Evolutionary conservation across 306 rosid genomes (phyloP).

Genomic region (Inga leiocalycina): DNA sequence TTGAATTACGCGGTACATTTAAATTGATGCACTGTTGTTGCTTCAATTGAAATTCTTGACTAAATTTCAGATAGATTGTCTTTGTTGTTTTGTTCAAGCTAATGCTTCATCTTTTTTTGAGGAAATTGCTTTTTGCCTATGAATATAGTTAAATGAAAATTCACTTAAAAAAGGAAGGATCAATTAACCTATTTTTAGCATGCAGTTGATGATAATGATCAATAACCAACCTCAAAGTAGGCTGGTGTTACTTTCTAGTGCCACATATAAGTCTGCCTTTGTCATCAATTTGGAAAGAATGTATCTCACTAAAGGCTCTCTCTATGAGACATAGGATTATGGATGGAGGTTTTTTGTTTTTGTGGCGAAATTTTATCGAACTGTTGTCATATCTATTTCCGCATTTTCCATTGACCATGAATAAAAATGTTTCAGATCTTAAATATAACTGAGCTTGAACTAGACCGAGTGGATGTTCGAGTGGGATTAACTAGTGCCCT

Average conservation of each 20-base stretch:
- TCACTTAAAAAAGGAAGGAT: too few relatives aligned
- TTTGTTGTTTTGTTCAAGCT: too few relatives aligned
- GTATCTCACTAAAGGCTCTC: slow-evolving; percentile 9
- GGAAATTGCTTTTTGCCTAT: too few relatives aligned
- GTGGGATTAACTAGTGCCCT: slow-evolving; percentile 92
- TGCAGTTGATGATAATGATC: slow-evolving; percentile 1
- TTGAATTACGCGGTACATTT: too few relatives aligned
- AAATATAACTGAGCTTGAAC: slow-evolving; percentile 93
- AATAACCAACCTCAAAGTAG: neutral
- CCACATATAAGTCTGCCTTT: neutral
- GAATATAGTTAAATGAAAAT: too few relatives aligned
- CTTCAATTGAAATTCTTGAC: too few relatives aligned
- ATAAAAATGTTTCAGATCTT: slow-evolving; percentile 71
- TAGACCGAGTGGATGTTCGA: slow-evolving; percentile 93
- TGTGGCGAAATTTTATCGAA: neutral
- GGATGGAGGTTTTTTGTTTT: neutral
- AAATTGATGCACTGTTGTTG: too few relatives aligned
- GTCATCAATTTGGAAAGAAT: slow-evolving; percentile 2
- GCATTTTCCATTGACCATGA: slow-evolving; percentile 29
- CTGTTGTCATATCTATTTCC: neutral
- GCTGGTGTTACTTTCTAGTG: slow-evolving; percentile 8
- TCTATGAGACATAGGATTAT: neutral
- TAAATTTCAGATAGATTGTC: too few relatives aligned
- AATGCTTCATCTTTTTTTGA: too few relatives aligned
- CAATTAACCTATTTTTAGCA: slow-evolving; percentile 1